Evolutionary conservation across 768 basidiomycete genomes (phyloP), one percentile per base, ranked within the genome.

Genomic region (Boletus vinaceobasis): DNA sequence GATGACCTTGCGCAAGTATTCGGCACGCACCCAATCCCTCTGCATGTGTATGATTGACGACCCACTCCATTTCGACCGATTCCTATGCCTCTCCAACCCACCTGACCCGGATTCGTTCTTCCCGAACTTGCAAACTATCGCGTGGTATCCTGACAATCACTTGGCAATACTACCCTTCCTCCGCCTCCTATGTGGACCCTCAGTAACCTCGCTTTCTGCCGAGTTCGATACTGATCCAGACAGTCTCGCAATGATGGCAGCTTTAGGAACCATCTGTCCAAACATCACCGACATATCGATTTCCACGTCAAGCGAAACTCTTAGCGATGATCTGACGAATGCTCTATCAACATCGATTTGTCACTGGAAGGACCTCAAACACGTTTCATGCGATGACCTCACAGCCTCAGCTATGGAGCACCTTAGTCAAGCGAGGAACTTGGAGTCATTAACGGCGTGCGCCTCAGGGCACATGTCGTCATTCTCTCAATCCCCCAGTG

Each of bases 131-230:
- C 58, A 27, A 4, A 55, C 55, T 29, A 38, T 70, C 23, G 57
- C 48, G 13, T 67, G 66, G 66, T 67, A 53, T 39, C 62, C 65
- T 14, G 45, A 55, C 35, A 51, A 58, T 23, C 65, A 69, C 47
- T 32, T 55, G 2, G 13, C 43, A 31, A 62, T 58, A 56, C 47
- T 62, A 1, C 67, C 60, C 26, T 58, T 67, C 40, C 33, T 67
- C 29, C 65, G 58, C 21, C 57, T 67, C 29, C 19, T 67, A 23
- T 69, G 67, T 11, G 62, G 67, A 17, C 57, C 65, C 19, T 17
- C 65, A 6, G 38, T 67, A 19, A 61, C 57, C 10, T 46, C 54
- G 11, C 43, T 65, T 1, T 65, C 57, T 1, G 59, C 52, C 6
- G 65, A 65, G 50, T 65, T 65, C 51, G 55, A 53, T 2, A 44